A percentile compares a stretch with the other conserved stretches of the same genome.
Conservation (phyloP, 768 basidiomycete species). For the Boletus patriciae region DNA sequence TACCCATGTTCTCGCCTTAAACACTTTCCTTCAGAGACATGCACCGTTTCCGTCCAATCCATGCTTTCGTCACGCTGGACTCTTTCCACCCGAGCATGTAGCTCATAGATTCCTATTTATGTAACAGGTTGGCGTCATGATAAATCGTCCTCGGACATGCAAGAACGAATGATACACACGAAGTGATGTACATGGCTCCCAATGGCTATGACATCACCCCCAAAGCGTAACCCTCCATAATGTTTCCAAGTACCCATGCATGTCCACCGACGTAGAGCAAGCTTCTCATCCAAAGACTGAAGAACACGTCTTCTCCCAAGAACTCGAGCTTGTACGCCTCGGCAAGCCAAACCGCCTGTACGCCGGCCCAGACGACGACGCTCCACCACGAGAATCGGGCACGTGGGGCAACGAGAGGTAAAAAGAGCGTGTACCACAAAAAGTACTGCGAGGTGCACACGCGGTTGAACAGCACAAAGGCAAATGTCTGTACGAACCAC, state of each 20-base stretch:
- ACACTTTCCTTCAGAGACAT: conserved; percentile 15
- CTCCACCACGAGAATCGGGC: conserved; percentile 53
- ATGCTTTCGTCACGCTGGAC: conserved; percentile 18
- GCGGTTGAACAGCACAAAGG: conserved; percentile 96
- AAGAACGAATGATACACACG: background rate
- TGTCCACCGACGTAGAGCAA: conserved; percentile 74
- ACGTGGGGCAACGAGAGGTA: conserved; percentile 77
- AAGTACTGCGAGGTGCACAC: conserved; percentile 99
- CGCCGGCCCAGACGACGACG: conserved; percentile 64
- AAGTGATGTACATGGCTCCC: background rate
- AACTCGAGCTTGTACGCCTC: conserved; percentile 93
- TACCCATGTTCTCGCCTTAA: conserved; percentile 15
- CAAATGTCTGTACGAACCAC: conserved; percentile 89
- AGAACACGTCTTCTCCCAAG: conserved; percentile 69
- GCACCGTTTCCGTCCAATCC: conserved; percentile 8
- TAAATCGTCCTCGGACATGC: background rate
- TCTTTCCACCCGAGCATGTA: conserved; percentile 12
- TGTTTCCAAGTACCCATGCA: conserved; percentile 70
- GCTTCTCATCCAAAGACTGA: conserved; percentile 75
- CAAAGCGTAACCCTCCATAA: conserved; percentile 51
- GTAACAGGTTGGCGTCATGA: background rate
- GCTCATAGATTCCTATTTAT: conserved; percentile 26
- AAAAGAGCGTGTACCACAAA: conserved; percentile 90
- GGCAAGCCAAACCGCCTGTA: conserved; percentile 87
- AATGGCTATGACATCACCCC: background rate